Conservation (phyloP, 2,329 filamentous ascomycete genomes). For the Xylariaceae sp. region DNA sequence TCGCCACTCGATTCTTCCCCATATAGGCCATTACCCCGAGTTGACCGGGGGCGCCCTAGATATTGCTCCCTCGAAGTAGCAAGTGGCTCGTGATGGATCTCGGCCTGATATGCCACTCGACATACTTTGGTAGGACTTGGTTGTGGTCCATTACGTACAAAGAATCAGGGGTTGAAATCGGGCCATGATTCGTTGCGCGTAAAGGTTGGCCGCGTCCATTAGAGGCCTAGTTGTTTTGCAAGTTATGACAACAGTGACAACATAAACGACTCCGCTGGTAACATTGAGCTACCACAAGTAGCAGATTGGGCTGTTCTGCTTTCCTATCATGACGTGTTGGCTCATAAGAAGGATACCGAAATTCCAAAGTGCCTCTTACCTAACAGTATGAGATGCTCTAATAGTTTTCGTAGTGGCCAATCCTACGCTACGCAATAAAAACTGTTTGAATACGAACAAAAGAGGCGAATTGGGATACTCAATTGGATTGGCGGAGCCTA, state of each 20-base stretch:
- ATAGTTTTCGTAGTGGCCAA: too few species aligned
- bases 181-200: not conserved
- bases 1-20: slow-evolving; percentile 12
- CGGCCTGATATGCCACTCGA: not conserved
- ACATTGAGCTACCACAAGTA: too few species aligned
- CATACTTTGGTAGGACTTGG: not conserved
- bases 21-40: slow-evolving; percentile 14
- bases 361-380: too few species aligned
- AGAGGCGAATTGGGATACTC: too few species aligned
- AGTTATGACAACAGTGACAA: slow-evolving; percentile 14
- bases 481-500: not conserved
- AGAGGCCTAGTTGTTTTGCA: not conserved
- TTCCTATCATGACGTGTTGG: too few species aligned
- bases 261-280: not conserved
- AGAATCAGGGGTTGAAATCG: slow-evolving; percentile 3
- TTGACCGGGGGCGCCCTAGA: not conserved
- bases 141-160: slow-evolving; percentile 24
- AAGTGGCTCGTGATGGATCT: not conserved
- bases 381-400: too few species aligned
- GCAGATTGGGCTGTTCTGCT: too few species aligned
- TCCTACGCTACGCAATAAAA: too few species aligned
- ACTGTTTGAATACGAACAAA: too few species aligned
- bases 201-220: not conserved
- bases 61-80: too few species aligned
- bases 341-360: too few species aligned